Evolutionary conservation across 805 yeast genomes (phyloP).

Genomic region (Debaryomyces tyrocola): DNA sequence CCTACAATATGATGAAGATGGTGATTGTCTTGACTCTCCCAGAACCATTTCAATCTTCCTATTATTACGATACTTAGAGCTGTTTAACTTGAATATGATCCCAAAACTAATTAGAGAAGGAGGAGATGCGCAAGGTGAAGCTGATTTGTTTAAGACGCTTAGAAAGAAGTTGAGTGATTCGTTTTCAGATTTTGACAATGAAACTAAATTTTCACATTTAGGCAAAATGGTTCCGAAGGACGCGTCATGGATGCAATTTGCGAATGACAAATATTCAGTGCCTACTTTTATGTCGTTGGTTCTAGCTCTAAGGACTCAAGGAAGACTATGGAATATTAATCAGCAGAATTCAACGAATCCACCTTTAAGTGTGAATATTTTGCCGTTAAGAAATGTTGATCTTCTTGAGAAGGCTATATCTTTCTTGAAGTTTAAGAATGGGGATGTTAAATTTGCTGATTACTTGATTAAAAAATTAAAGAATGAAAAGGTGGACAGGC

Average conservation of each 20-base stretch:
- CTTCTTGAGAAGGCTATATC: constrained; percentile 13
- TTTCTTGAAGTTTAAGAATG: constrained; percentile 20
- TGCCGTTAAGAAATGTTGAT: constrained; percentile 23
- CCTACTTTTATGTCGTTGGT: constrained; percentile 42
- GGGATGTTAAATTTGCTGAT: constrained; percentile 18
- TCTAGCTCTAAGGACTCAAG: constrained; percentile 50
- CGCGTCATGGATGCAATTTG: constrained; percentile 5
- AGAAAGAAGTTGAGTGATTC: neutral
- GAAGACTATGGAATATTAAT: constrained; percentile 44
- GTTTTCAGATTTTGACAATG: neutral
- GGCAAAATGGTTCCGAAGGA: constrained; percentile 9
- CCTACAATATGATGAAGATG: constrained; percentile 40
- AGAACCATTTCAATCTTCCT: constrained; percentile 36
- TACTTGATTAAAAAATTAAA: constrained; percentile 13
- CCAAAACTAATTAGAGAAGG: neutral
- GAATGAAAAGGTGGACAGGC: constrained; percentile 7
- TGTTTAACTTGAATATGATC: constrained; percentile 1
- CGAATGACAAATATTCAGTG: constrained; percentile 13
- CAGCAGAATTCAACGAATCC: constrained; percentile 24
- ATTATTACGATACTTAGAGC: constrained; percentile 20
- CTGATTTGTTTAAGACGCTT: neutral
- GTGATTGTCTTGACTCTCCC: constrained; percentile 29
- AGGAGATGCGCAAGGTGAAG: neutral
- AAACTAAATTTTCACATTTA: constrained; percentile 4
- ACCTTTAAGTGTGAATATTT: constrained; percentile 33